Evolutionary conservation across 2,329 filamentous ascomycete genomes (phyloP), one percentile per base, ranked within the genome.

Genomic region (Neofusicoccum ribis): DNA sequence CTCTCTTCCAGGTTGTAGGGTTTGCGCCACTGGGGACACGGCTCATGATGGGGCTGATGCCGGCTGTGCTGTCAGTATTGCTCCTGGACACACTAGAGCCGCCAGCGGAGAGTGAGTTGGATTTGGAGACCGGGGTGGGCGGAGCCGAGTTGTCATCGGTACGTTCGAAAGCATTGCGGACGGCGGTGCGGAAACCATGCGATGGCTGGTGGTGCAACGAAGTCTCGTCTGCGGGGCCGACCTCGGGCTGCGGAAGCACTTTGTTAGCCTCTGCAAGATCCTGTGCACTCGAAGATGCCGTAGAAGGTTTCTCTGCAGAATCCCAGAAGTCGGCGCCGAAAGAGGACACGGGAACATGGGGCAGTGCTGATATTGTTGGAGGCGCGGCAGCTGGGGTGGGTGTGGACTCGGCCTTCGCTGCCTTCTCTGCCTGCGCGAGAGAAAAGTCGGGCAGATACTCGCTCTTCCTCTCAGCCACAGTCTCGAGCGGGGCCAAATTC

Each of bases 31-130:
- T 83, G 5, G 84, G 81, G n/a, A 82, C 83, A 60, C 80, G 78
- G 68, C 81, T 84, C 74, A 90, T 88, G 63, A 90, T 90, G 1
- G 88, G 88, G 71, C 87, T 89, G 67, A 90, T 87, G 34, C 81
- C 81, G 56, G 84, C 82, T 8, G 88, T 89, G 67, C 86, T 88
- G 66, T 84, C 84, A 65, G 87, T 89, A 69, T 89, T 85, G 62
- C 85, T 88, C 67, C 88, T 80, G 41, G 77, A 80, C n/a, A 87
- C 76, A 46, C 78, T 83, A 2, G 75, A 76, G 11, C 73, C 74
- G 5, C 72, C 72, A 1, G 64, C 65, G 23, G 71, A 73, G 41
- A 72, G 69, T 11, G 73, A 73, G 62, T 79, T 80, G n/a, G 74
- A 77, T 63, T 77, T 78, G 20, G 84, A 84, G 47, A 82, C 74